Percentiles rank a stretch among this genome's conserved stretches.
phyloP scores from a whole-genome alignment of 176 grass and related monocot species.

The Aegilops sharonensis region DNA sequence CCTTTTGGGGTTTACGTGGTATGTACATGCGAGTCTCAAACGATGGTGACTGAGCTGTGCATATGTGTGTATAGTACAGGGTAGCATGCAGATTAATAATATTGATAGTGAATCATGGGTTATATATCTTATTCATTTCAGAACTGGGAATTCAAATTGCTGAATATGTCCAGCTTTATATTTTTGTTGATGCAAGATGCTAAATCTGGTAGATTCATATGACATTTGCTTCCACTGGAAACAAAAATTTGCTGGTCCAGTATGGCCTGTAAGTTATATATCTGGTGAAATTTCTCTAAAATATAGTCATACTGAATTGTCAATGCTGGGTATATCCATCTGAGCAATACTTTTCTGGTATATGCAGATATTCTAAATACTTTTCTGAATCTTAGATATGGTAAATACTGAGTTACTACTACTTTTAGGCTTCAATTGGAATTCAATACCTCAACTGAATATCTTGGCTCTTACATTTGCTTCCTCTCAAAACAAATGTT shows the following conservation, averaged over 20 bases:
- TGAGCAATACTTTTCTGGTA: neutral
- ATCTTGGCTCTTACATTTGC: neutral
- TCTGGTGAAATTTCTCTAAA: neutral
- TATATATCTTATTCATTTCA: neutral
- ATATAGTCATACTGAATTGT: neutral
- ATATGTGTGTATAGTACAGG: neutral
- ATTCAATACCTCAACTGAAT: neutral
- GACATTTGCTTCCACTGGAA: neutral
- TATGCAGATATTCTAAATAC: neutral
- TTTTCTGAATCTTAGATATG: neutral
- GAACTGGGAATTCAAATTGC: neutral
- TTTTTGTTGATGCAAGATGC: neutral
- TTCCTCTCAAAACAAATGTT: neutral
- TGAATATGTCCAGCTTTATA: neutral
- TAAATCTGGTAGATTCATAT: neutral
- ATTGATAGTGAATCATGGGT: neutral
- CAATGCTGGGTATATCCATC: neutral
- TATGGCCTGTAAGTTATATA: neutral
- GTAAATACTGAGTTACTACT: neutral
- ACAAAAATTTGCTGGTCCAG: neutral
- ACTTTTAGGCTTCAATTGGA: neutral
- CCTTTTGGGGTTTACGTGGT: neutral
- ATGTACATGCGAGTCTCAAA: neutral
- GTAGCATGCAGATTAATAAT: neutral
- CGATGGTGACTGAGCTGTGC: neutral